Percentiles rank a stretch among this genome's conserved stretches.
phyloP scores from a whole-genome alignment of 78 protist genomes.

The Speleostelium caveatum region DNA sequence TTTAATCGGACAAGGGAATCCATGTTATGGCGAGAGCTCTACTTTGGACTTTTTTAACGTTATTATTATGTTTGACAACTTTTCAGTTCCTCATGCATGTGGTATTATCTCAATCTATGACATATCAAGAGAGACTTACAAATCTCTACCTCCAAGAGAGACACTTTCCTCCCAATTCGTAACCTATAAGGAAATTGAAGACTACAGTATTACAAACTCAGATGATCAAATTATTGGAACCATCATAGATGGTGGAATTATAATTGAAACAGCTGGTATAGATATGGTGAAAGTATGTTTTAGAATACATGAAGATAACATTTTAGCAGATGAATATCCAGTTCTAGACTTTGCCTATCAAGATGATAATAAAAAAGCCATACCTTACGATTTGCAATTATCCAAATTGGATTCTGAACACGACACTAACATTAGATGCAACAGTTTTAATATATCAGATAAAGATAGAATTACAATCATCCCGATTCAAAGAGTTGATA shows the following conservation, averaged over 20 bases:
- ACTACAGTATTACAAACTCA: conserved; percentile 5
- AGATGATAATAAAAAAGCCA: neutral
- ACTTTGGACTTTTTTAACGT: neutral
- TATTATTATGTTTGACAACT: neutral
- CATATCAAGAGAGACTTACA: conserved; percentile 6
- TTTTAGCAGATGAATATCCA: neutral
- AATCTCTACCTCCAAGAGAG: neutral
- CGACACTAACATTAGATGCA: neutral
- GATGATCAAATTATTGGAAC: conserved; percentile 16
- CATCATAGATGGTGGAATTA: conserved; percentile 22
- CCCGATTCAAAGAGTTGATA: neutral
- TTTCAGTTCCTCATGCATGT: conserved; percentile 27
- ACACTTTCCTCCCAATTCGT: conserved; percentile 36
- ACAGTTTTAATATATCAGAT: neutral
- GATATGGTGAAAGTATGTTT: neutral
- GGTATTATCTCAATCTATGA: conserved; percentile 4
- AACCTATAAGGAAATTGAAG: conserved; percentile 20
- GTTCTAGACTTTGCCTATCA: neutral
- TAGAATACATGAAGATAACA: neutral
- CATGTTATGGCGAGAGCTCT: neutral
- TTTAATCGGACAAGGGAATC: conserved; percentile 3
- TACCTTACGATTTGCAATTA: too few species aligned
- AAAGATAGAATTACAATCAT: too few species aligned
- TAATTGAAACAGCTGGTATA: conserved; percentile 1
- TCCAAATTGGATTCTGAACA: neutral